These are phyloP conservation scores for Beta lomatogona DNA, from an alignment of 179 eudicot genomes.

Conservation along the genomic window DNA sequence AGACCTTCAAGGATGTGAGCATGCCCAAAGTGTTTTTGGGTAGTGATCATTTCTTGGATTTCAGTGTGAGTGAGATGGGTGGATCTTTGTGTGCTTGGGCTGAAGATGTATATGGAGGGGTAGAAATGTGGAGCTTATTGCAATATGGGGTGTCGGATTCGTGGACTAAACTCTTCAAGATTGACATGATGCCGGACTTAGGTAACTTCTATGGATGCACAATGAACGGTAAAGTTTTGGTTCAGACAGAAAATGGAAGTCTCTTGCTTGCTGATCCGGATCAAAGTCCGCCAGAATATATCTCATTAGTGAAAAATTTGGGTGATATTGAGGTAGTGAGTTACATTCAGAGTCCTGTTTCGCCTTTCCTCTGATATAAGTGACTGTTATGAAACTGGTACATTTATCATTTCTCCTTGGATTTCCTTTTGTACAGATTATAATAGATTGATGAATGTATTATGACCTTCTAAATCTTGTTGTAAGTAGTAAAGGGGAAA, in stretches of 20 bases:
- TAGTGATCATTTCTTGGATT: constrained; percentile 16
- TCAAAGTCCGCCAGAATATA: constrained; percentile 18
- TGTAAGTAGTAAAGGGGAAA: constrained; percentile 1
- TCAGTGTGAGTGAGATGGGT: constrained; percentile 32
- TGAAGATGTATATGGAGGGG: constrained; percentile 21
- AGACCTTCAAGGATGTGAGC: constrained; percentile 30
- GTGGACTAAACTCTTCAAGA: constrained; percentile 30
- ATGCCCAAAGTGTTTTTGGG: constrained; percentile 22
- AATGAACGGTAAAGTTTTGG: constrained; percentile 33
- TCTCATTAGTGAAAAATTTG: constrained; percentile 24
- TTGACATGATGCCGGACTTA: constrained; percentile 19
- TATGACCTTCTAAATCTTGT: constrained; percentile 1
- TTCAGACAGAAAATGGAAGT: constrained; percentile 30
- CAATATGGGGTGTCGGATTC: constrained; percentile 29
- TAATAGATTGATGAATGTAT: not conserved
- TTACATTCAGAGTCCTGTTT: constrained; percentile 34
- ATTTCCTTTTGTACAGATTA: constrained; percentile 23
- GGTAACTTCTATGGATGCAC: constrained; percentile 31
- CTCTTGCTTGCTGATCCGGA: constrained; percentile 28
- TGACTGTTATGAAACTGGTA: not conserved
- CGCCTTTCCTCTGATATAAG: constrained; percentile 26
- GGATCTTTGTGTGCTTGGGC: constrained; percentile 36
- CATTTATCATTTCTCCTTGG: not conserved
- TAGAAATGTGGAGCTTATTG: constrained; percentile 34
- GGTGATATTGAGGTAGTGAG: constrained; percentile 34